These are phyloP conservation scores for Suhomyces canberraensis DNA, from an alignment of 805 yeast species.

Conservation along the genomic window DNA sequence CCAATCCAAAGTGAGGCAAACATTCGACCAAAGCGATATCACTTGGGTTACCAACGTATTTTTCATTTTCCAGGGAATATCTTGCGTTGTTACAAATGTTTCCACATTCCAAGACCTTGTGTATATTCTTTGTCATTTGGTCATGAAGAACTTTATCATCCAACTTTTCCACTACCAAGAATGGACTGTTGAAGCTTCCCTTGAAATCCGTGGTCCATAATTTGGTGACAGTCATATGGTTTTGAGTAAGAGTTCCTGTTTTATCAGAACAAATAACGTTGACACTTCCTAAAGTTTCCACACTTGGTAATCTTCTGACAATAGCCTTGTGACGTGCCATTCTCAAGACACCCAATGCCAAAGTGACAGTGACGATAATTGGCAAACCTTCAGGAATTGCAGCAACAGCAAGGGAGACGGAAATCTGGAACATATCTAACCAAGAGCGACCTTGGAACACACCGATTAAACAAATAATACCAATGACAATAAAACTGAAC, in stretches of 20 bases:
- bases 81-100: constrained; percentile 74
- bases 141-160: constrained; percentile 39
- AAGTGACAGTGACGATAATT: constrained; percentile 93
- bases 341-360: constrained; percentile 92
- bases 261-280: constrained; percentile 50
- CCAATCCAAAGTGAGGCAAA: constrained; percentile 64
- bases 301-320: constrained; percentile 90
- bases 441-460: constrained; percentile 88
- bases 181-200: constrained; percentile 36
- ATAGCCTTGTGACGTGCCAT: constrained; percentile 96
- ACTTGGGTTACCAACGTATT: constrained; percentile 86
- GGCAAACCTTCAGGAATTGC: constrained; percentile 99
- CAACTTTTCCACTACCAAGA: constrained; percentile 47
- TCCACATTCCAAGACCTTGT: constrained; percentile 58
- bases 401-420: constrained; percentile 97
- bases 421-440: constrained; percentile 97
- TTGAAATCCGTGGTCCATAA: constrained; percentile 71
- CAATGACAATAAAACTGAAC: constrained; percentile 83
- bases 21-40: constrained; percentile 87
- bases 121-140: constrained; percentile 53
- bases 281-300: constrained; percentile 91
- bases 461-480: constrained; percentile 88
- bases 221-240: constrained; percentile 85
- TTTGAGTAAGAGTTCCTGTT: constrained; percentile 72
- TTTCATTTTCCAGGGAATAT: constrained; percentile 64